These are phyloP conservation scores for Fusarium agapanthi DNA, from an alignment of 2,329 filamentous ascomycete species.

Conservation along the genomic window DNA sequence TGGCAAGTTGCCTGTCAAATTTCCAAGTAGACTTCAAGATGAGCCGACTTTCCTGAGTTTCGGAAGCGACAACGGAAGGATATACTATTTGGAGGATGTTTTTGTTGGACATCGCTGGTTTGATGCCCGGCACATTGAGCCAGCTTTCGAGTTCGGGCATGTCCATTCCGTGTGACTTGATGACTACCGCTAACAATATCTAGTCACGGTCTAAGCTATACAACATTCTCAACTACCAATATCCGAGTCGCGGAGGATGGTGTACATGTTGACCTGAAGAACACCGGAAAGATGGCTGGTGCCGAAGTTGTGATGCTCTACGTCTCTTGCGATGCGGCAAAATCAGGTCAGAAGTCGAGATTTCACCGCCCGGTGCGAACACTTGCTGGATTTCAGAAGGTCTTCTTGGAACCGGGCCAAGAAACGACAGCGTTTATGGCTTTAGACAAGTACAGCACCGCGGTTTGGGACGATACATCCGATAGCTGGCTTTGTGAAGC, in stretches of 20 bases:
- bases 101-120: constrained; percentile 29
- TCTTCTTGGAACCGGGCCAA: background rate
- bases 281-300: background rate
- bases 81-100: constrained; percentile 21
- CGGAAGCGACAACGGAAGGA: constrained; percentile 11
- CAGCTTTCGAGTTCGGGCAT: constrained; percentile 23
- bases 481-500: constrained; percentile 6
- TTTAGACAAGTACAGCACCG: constrained; percentile 2
- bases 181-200: background rate
- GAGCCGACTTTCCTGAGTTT: constrained; percentile 11
- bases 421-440: background rate
- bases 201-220: constrained; percentile 24
- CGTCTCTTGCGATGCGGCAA: background rate
- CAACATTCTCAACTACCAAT: background rate
- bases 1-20: constrained; percentile 17
- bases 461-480: constrained; percentile 8
- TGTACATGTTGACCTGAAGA: background rate
- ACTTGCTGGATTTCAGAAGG: constrained; percentile 4
- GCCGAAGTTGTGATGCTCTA: constrained; percentile 21
- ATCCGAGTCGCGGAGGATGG: background rate
- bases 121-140: constrained; percentile 1
- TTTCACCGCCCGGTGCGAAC: constrained; percentile 4
- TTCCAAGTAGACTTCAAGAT: constrained; percentile 8
- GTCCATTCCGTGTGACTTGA: fast-evolving
- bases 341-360: background rate